These are phyloP conservation scores for Tephrocybe rancida DNA, from an alignment of 768 basidiomycete genomes.

Conservation along the genomic window DNA sequence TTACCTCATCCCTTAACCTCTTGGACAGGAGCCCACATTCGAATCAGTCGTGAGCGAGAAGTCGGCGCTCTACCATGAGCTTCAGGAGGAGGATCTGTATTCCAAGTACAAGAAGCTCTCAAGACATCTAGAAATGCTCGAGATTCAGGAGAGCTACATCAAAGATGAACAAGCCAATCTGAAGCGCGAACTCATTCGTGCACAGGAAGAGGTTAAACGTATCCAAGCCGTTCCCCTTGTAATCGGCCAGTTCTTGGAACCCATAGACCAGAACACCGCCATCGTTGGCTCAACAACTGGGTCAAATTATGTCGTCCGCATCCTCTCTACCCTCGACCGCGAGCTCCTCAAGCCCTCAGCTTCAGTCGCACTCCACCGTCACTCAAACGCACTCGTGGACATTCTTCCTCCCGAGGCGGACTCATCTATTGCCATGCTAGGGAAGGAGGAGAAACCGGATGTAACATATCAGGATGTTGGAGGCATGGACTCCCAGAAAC, in stretches of 20 bases:
- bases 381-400: slow-evolving; percentile 98
- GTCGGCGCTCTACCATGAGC: slow-evolving; percentile 80
- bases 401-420: slow-evolving; percentile 98
- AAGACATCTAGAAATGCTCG: slow-evolving; percentile 93
- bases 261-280: slow-evolving; percentile 95
- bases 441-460: slow-evolving; percentile 93
- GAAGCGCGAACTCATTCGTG: slow-evolving; percentile 96
- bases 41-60: slow-evolving; percentile 89
- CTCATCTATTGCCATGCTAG: slow-evolving; percentile 94
- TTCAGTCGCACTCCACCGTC: slow-evolving; percentile 97
- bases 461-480: slow-evolving; percentile 94
- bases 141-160: slow-evolving; percentile 95
- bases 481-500: slow-evolving; percentile 97
- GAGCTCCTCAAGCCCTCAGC: slow-evolving; percentile 97
- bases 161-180: slow-evolving; percentile 98
- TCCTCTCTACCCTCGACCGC: slow-evolving; percentile 94
- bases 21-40: slow-evolving; percentile 82
- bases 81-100: slow-evolving; percentile 93
- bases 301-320: slow-evolving; percentile 97
- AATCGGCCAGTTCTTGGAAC: slow-evolving; percentile 98
- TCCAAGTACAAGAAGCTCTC: slow-evolving; percentile 97
- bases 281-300: slow-evolving; percentile 99
- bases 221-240: slow-evolving; percentile 99
- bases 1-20: slow-evolving; percentile 1
- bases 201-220: slow-evolving; percentile 99